Conservation (phyloP, 2,329 filamentous ascomycete genomes). For the Aureobasidium sp. region DNA sequence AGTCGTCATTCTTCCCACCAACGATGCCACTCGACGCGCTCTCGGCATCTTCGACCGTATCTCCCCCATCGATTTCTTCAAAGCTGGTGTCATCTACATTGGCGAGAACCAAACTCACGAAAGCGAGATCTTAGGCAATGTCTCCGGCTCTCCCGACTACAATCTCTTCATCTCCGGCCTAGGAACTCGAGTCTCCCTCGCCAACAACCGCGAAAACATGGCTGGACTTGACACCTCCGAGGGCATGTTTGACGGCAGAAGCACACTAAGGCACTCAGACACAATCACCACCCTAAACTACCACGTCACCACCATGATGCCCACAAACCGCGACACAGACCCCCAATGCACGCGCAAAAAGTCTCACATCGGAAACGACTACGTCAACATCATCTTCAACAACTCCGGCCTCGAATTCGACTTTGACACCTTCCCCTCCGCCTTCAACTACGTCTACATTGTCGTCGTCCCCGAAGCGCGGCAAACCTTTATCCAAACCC, state of each 20-base stretch:
- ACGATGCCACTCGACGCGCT: conserved; percentile 51
- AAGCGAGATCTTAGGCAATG: conserved; percentile 76
- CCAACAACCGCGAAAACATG: conserved; percentile 81
- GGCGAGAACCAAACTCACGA: conserved; percentile 78
- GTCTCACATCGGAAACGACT: conserved; percentile 92
- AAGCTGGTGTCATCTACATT: conserved; percentile 90
- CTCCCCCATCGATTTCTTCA: conserved; percentile 88
- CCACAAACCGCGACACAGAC: conserved; percentile 70
- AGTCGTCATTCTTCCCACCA: background rate
- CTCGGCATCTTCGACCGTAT: conserved; percentile 77
- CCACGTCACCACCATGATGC: conserved; percentile 96
- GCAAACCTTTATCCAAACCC: conserved; percentile 62
- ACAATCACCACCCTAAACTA: conserved; percentile 92
- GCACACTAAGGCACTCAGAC: conserved; percentile 90
- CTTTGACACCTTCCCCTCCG: conserved; percentile 86
- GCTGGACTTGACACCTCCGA: conserved; percentile 76
- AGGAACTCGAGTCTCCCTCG: conserved; percentile 71
- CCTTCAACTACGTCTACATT: conserved; percentile 96
- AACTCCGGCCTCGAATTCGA: conserved; percentile 80
- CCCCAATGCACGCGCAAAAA: conserved; percentile 72
- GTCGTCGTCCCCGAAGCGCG: conserved; percentile 83
- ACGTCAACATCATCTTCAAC: conserved; percentile 97
- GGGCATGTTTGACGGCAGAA: conserved; percentile 67
- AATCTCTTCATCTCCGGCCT: conserved; percentile 74
- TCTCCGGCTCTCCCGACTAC: conserved; percentile 79